Evolutionary conservation across 2,329 filamentous ascomycete genomes (phyloP).

Genomic region (Sclerotinia glacialis): DNA sequence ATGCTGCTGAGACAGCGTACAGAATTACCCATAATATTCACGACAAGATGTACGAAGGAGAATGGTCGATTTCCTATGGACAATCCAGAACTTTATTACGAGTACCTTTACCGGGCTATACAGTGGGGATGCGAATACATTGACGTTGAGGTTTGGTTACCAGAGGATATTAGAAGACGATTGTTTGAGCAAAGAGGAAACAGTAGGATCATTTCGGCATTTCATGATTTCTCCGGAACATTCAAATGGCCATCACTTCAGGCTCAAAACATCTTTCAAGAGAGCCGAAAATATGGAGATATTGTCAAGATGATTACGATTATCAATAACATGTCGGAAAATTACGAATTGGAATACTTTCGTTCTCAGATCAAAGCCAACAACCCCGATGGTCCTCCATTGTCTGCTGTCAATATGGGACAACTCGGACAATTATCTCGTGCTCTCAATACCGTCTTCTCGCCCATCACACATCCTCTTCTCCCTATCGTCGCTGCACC

Average conservation of each 20-base stretch:
- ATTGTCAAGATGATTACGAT: conserved; percentile 91
- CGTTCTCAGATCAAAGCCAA: conserved; percentile 70
- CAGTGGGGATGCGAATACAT: conserved; percentile 90
- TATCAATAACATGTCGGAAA: conserved; percentile 77
- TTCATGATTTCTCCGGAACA: conserved; percentile 80
- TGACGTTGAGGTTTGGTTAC: conserved; percentile 84
- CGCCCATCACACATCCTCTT: conserved; percentile 81
- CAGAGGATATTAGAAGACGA: conserved; percentile 67
- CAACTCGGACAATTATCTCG: conserved; percentile 81
- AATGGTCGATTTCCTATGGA: conserved; percentile 86
- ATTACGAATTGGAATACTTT: conserved; percentile 89
- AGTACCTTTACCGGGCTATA: conserved; percentile 78
- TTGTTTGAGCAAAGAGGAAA: conserved; percentile 70
- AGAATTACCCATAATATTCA: conserved; percentile 87
- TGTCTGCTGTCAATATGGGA: conserved; percentile 86
- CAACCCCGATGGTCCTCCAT: conserved; percentile 65
- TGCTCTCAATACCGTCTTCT: conserved; percentile 81
- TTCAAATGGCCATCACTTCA: conserved; percentile 79
- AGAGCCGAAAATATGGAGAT: conserved; percentile 72
- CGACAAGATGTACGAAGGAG: conserved; percentile 75
- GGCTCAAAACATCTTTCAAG: conserved; percentile 68
- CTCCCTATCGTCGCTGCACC: conserved; percentile 81
- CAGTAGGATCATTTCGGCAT: conserved; percentile 86
- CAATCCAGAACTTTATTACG: conserved; percentile 69
- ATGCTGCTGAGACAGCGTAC: conserved; percentile 81